Evolutionary conservation across 352 stramenopile species (phyloP).

Genomic region (Pythium insidiosum): DNA sequence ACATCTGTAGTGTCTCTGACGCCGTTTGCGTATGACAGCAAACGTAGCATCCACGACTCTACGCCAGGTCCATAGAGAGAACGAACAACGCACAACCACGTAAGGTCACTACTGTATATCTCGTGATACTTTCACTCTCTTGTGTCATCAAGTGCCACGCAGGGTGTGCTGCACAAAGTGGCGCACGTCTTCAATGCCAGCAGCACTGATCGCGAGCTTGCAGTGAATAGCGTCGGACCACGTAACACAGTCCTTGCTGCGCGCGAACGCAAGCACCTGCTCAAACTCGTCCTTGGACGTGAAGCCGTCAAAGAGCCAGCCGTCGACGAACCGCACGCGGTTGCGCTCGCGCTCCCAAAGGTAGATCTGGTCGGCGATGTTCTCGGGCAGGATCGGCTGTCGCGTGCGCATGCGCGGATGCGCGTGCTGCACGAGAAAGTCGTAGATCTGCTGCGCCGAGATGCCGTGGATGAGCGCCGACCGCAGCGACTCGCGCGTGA

Average conservation of each 20-base stretch:
- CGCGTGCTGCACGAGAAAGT: constrained; percentile 87
- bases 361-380: constrained; percentile 89
- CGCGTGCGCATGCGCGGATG: constrained; percentile 78
- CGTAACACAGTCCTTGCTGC: constrained; percentile 64
- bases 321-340: constrained; percentile 74
- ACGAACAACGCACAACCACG: not conserved
- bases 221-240: constrained; percentile 81
- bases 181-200: constrained; percentile 59
- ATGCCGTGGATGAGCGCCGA: constrained; percentile 87
- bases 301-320: constrained; percentile 84
- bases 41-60: too few relatives aligned
- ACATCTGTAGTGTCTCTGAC: too few relatives aligned
- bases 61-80: too few relatives aligned
- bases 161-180: constrained; percentile 66
- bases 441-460: constrained; percentile 87
- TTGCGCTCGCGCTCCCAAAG: constrained; percentile 89
- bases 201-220: constrained; percentile 53
- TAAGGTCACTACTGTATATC: not conserved
- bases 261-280: constrained; percentile 57
- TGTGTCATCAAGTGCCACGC: too few relatives aligned
- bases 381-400: constrained; percentile 74
- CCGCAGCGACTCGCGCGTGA: constrained; percentile 86
- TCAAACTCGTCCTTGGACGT: constrained; percentile 82
- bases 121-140: not conserved
- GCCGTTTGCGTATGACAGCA: too few relatives aligned